Evolutionary conservation across 2,329 filamentous ascomycete species (phyloP).

Genomic region (Drechslera avenae): DNA sequence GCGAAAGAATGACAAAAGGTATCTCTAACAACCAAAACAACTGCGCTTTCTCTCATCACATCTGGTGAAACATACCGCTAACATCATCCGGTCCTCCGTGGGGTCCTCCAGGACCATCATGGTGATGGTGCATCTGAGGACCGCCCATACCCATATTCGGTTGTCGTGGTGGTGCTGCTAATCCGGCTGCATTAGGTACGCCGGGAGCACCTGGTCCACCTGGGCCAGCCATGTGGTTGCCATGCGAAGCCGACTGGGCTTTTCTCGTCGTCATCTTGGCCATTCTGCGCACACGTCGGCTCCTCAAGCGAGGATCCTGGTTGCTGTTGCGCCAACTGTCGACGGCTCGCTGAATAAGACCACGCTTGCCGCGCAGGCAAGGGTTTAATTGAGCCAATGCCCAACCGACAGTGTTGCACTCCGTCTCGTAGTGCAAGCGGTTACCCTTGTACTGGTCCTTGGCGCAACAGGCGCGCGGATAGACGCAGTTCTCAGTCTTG

Average conservation of each 20-base stretch:
- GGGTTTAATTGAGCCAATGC: conserved; percentile 92
- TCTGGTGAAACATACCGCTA: conserved; percentile 98
- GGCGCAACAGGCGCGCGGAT: conserved; percentile 89
- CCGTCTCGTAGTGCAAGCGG: conserved; percentile 92
- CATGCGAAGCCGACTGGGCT: conserved; percentile 64
- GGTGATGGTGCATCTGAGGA: conserved; percentile 71
- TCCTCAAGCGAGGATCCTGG: conserved; percentile 88
- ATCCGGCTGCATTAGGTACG: conserved; percentile 66
- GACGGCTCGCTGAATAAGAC: conserved; percentile 93
- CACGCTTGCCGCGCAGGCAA: conserved; percentile 87
- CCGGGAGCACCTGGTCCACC: conserved; percentile 64
- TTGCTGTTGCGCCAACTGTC: conserved; percentile 99
- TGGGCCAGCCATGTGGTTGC: conserved; percentile 70
- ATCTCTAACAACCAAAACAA: conserved; percentile 50
- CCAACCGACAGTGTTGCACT: conserved; percentile 99
- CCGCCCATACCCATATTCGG: conserved; percentile 71
- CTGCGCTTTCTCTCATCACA: conserved; percentile 61
- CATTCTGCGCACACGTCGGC: conserved; percentile 89
- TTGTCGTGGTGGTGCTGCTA: conserved; percentile 65
- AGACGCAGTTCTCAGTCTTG: conserved; percentile 98
- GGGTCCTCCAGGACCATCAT: conserved; percentile 71
- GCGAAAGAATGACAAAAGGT: conserved; percentile 49
- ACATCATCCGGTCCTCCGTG: conserved; percentile 73
- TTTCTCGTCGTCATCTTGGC: conserved; percentile 94
- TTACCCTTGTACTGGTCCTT: conserved; percentile 98